Evolutionary conservation across 2,329 filamentous ascomycete species (phyloP), one percentile per base, ranked within the genome.

Genomic region (Metarhizium humberi): DNA sequence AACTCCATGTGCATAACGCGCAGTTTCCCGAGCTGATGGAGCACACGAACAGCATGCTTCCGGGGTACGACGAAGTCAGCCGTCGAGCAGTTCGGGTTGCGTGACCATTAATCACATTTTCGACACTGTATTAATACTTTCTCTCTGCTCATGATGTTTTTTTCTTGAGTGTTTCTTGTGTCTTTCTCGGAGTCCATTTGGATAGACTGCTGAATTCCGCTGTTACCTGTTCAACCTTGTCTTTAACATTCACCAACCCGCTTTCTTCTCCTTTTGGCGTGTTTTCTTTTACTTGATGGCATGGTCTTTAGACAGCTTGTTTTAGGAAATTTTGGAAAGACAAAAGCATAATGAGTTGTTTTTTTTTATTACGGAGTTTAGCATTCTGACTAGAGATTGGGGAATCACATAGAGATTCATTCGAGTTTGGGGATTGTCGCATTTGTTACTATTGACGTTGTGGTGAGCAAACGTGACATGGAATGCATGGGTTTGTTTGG

Each of bases 1-100:
- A 72, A 56, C 58, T 80, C 14, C 66, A 67, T 52, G 75, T 76
- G 14, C 71, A 77, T 43, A 55, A 72, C 32, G 58, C 75, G 50
- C 64, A 66, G 25, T 63, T 69, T 36, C 70, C 73, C 0, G 63
- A 69, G 8, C 58, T 64, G 6, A 61, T 66, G 10, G 67, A 66
- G 36, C 69, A 67, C 55, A 62, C 62, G 29, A 66, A 61, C 52
- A 63, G 64, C 50, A 62, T 70, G 36, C 62, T 80, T 36, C 72
- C 74, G 6, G 71, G 69, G 10, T 74, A 74, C 55, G 63, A 71
- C n/a, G 69, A 71, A 25, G 50, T 67, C 38, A 61, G 60, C 50
- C 62, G 62, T 50, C 66, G 62, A 20, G 59, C 62, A 49, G 63
- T 68, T 45, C 58, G 36, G 16, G 45, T 48, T 29, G 54, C 43